Percentiles rank a stretch among this genome's conserved stretches.
Evolutionary conservation across 2,329 filamentous ascomycete species (phyloP).

Genomic region (Helotiales sp.): DNA sequence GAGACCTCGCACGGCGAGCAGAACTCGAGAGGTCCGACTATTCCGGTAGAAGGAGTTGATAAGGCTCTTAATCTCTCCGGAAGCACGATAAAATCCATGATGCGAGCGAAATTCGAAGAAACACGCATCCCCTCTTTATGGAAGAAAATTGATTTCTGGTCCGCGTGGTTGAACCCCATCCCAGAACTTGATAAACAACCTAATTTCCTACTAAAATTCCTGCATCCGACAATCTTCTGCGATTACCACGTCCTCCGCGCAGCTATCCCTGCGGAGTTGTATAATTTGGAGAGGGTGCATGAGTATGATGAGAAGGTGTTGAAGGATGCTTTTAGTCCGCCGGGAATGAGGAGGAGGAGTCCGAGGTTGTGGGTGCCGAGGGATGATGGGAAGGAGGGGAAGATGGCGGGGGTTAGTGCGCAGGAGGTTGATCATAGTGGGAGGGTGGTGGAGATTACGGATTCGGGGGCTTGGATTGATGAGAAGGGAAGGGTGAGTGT

Average conservation of each 20-base stretch:
- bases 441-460: constrained; percentile 56
- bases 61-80: constrained; percentile 16
- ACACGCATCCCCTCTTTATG: constrained; percentile 21
- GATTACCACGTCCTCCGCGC: constrained; percentile 53
- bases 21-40: constrained; percentile 7
- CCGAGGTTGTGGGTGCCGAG: constrained; percentile 62
- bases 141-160: constrained; percentile 28
- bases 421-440: constrained; percentile 55
- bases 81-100: constrained; percentile 7
- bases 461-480: constrained; percentile 57
- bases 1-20: constrained; percentile 22
- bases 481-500: constrained; percentile 31
- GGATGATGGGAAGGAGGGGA: no score
- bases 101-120: constrained; percentile 9
- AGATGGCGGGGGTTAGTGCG: constrained; percentile 51
- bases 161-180: constrained; percentile 30
- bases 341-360: constrained; percentile 53
- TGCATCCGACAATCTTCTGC: constrained; percentile 59
- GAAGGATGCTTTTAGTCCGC: constrained; percentile 56
- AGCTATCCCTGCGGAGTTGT: constrained; percentile 48
- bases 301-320: constrained; percentile 44
- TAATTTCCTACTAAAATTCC: constrained; percentile 48
- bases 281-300: constrained; percentile 44
- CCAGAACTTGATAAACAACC: constrained; percentile 39
- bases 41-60: constrained; percentile 24